Evolutionary conservation across 1,139 yeast genomes (phyloP), one percentile per base, ranked within the genome.

Genomic region (Kodamaea fungicola): DNA sequence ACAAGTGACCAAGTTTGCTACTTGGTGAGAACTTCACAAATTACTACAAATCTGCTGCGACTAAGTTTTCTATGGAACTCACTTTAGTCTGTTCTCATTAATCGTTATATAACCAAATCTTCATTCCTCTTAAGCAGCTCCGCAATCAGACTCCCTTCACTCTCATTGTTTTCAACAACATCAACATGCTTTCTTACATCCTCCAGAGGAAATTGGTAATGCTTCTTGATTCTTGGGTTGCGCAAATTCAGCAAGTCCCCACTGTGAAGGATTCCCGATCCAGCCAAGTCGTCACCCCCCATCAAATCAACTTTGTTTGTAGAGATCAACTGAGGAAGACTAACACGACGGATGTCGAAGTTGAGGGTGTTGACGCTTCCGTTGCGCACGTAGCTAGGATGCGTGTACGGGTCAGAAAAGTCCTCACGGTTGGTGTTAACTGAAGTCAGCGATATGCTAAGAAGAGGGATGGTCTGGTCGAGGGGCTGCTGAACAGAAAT

Each of bases 381-480:
- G 28, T 44, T 47, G 12, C 47, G 40, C 9, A 31, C 12, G 22
- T 35, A 31, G 24, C 34, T 36, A 8, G 27, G 32, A 8, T 33
- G 31, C 10, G 24, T 23, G 25, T 21, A 34, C 7, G 37, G 38
- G 16, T 37, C 38, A 21, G 22, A 25, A 10, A 26, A 30, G 19
- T 35, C 41, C 4, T 31, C 31, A 8, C 37, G 28, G 12, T 38
- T 22, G 42, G 43, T 37, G 28, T 44, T 39, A 22, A 64, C 37
- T 1, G 71, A 63, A 4, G 64, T 48, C 6, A 57, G 54, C 1
- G 73, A 64, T 34, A 54, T 46, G 12, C 55, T 52, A 12, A 71
- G 53, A 22, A 71, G 51, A 8, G 76, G 76, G 22, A 68, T 52
- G 2, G 67, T 62, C 44, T 63, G 72, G 16, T 69, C 74, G 13